Percentiles rank a stretch among this genome's conserved stretches.
These are phyloP conservation scores for Cichorium intybus DNA, from an alignment of 140 eudicot species.

Conservation along the genomic window DNA sequence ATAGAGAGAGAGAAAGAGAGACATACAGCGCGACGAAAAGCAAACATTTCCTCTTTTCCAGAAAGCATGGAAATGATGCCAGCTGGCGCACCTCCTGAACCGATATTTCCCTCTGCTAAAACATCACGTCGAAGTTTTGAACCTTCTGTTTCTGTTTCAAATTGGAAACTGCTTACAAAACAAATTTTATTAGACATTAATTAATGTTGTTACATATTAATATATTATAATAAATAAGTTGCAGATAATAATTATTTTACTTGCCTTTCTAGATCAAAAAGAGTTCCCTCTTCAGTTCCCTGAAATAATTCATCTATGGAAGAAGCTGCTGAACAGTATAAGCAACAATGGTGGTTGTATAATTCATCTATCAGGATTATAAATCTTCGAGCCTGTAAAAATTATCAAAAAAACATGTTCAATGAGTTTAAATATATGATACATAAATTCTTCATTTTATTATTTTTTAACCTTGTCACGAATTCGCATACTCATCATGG, in stretches of 20 bases:
- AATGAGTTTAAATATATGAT: no score
- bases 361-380: conserved; percentile 91
- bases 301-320: conserved; percentile 86
- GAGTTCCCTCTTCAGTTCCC: conserved; percentile 95
- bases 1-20: conserved; percentile 1
- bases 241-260: conserved; percentile 16
- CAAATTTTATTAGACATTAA: no score
- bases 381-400: conserved; percentile 97
- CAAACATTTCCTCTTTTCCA: conserved; percentile 97
- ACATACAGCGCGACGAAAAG: conserved; percentile 92
- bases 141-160: conserved; percentile 94
- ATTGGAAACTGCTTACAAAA: conserved; percentile 71
- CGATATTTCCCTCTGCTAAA: conserved; percentile 75
- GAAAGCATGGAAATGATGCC: conserved; percentile 87
- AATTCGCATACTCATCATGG: conserved; percentile 94
- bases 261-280: conserved; percentile 91
- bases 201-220: background rate
- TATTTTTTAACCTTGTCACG: conserved; percentile 73
- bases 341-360: conserved; percentile 90
- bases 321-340: conserved; percentile 78
- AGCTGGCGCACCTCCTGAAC: conserved; percentile 72
- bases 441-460: no score
- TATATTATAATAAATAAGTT: background rate
- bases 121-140: conserved; percentile 86
- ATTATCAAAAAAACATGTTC: background rate